A percentile compares a stretch with the other conserved stretches of the same genome.
Conservation (phyloP, 2,329 filamentous ascomycete genomes). For the Pseudocercospora eumusae region DNA sequence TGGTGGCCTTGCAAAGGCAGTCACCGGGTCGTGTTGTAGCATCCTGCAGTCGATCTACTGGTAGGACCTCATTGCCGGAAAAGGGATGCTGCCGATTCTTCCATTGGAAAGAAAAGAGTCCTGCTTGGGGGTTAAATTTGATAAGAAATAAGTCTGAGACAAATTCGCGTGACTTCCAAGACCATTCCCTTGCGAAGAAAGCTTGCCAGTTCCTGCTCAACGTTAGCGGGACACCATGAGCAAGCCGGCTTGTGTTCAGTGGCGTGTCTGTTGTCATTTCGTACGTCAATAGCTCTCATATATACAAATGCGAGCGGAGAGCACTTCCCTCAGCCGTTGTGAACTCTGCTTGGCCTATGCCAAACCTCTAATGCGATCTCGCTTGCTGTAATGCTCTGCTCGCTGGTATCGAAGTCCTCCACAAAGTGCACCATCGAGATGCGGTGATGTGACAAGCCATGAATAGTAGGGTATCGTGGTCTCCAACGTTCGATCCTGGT, state of each 20-base stretch:
- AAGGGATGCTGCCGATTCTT: background rate
- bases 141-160: background rate
- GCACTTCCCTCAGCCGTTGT: background rate
- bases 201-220: background rate
- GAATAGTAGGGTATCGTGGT: background rate
- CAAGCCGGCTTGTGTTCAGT: background rate
- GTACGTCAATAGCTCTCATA: conserved; percentile 2
- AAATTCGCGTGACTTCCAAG: background rate
- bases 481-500: background rate
- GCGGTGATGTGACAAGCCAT: background rate
- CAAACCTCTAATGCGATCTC: background rate
- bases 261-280: background rate
- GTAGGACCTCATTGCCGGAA: background rate
- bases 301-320: background rate
- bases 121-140: background rate
- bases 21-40: background rate
- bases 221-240: background rate
- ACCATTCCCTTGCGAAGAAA: background rate
- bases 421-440: background rate
- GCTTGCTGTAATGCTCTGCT: background rate
- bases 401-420: background rate
- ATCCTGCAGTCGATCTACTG: background rate
- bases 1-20: background rate
- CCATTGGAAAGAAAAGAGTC: background rate
- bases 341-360: background rate